These are phyloP conservation scores for Chytriomyces confervae DNA, from an alignment of 192 early-diverging fungal species.

Conservation along the genomic window DNA sequence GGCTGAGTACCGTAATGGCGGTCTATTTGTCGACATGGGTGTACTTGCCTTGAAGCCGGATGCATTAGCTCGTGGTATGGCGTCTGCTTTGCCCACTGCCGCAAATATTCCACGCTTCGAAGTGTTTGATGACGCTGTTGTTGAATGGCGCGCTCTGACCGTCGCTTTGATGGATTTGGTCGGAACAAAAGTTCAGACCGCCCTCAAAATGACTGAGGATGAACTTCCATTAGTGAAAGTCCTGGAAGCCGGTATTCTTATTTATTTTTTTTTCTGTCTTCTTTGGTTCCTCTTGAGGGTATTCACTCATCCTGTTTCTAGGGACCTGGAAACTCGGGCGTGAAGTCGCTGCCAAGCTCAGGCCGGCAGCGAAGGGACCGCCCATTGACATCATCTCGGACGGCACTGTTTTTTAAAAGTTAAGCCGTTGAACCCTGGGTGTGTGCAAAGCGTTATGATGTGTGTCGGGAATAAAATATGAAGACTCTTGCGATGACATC, in stretches of 20 bases:
- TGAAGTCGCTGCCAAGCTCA: conserved; percentile 79
- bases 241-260: conserved; percentile 69
- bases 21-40: conserved; percentile 85
- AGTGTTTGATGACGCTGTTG: conserved; percentile 78
- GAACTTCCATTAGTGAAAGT: conserved; percentile 83
- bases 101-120: conserved; percentile 72
- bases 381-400: conserved; percentile 90
- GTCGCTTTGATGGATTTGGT: conserved; percentile 80
- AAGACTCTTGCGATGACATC: no score
- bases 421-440: no score
- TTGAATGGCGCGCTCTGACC: conserved; percentile 94
- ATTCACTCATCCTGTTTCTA: conserved; percentile 2
- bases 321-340: conserved; percentile 94
- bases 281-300: no score
- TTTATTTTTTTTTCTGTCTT: no score
- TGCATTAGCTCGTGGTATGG: conserved; percentile 12
- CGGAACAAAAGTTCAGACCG: conserved; percentile 65
- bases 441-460: no score
- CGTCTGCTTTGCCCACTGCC: conserved; percentile 30
- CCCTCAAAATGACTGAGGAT: conserved; percentile 54
- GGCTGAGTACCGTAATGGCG: conserved; percentile 62
- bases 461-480: no score
- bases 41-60: conserved; percentile 60
- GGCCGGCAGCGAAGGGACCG: conserved; percentile 83
- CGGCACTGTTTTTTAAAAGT: conserved; percentile 78